Conservation (phyloP, 2,329 filamentous ascomycete genomes). For the Dothidotthia symphoricarpi region DNA sequence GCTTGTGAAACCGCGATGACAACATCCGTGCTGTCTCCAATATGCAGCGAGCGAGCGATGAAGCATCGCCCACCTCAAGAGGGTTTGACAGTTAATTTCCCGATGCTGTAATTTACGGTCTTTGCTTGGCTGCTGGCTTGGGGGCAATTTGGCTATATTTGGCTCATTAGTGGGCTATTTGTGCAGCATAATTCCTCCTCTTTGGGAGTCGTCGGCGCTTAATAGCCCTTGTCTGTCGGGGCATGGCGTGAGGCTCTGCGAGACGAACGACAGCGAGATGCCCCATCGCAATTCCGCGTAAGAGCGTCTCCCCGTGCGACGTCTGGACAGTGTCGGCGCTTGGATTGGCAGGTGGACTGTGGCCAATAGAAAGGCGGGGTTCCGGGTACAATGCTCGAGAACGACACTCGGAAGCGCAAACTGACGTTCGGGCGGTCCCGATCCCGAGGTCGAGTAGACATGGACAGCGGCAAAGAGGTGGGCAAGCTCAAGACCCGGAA, state of each 20-base stretch:
- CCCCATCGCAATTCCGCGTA: constrained; percentile 13
- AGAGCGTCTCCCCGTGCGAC: constrained; percentile 29
- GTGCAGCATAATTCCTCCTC: constrained; percentile 25
- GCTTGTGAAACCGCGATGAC: constrained; percentile 24
- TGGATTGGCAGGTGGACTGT: constrained; percentile 21
- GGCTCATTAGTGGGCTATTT: constrained; percentile 14
- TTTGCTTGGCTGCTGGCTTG: constrained; percentile 20
- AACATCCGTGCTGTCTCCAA: constrained; percentile 13
- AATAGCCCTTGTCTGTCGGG: constrained; percentile 25
- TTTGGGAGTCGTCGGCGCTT: constrained; percentile 29
- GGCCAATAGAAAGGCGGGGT: constrained; percentile 23
- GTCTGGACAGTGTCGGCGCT: constrained; percentile 32
- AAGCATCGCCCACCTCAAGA: constrained; percentile 13
- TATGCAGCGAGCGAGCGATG: constrained; percentile 14
- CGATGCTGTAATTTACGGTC: constrained; percentile 31
- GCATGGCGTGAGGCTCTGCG: constrained; percentile 34
- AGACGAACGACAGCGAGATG: constrained; percentile 12
- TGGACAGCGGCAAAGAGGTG: constrained; percentile 22
- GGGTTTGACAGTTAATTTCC: constrained; percentile 23
- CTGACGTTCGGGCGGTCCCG: constrained; percentile 23
- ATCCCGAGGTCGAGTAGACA: not conserved
- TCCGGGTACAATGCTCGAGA: constrained; percentile 1
- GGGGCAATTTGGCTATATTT: constrained; percentile 36
- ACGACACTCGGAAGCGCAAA: constrained; percentile 14
- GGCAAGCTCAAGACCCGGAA: constrained; percentile 35